Conservation (phyloP, 495 filamentous ascomycete genomes). For the Podospora pseudoanserina region DNA sequence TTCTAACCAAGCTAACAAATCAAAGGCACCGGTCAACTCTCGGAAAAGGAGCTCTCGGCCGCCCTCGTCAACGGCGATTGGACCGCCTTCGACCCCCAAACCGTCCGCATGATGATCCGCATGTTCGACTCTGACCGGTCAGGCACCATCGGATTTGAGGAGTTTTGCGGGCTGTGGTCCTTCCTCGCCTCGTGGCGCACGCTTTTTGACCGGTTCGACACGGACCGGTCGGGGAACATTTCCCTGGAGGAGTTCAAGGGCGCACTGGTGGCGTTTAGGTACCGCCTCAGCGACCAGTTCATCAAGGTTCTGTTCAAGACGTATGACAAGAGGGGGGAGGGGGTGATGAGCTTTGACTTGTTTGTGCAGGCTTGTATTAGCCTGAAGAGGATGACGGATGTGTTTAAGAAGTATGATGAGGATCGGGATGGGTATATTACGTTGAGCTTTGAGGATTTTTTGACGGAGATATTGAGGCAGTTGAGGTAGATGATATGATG, state of each 20-base stretch:
- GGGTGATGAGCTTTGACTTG: conserved; percentile 88
- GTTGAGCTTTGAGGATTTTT: conserved; percentile 75
- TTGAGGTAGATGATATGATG: conserved; percentile 32
- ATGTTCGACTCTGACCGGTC: conserved; percentile 94
- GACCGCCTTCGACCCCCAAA: conserved; percentile 91
- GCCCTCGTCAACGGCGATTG: conserved; percentile 97
- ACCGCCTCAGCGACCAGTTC: conserved; percentile 79
- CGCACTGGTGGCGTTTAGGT: conserved; percentile 90
- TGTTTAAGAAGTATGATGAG: conserved; percentile 98
- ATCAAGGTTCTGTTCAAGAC: conserved; percentile 72
- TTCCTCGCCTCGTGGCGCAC: conserved; percentile 92
- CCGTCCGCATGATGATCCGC: conserved; percentile 96
- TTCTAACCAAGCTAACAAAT: conserved; percentile 19
- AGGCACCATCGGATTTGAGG: conserved; percentile 87
- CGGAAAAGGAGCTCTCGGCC: conserved; percentile 80
- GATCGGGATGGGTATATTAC: conserved; percentile 92
- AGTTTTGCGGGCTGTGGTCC: conserved; percentile 93
- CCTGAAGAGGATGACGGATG: conserved; percentile 96
- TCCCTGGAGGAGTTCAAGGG: conserved; percentile 82
- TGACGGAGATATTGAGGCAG: conserved; percentile 59
- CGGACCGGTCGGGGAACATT: conserved; percentile 82
- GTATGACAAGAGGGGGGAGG: conserved; percentile 56
- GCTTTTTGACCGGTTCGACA: conserved; percentile 94
- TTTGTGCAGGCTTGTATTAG: conserved; percentile 97
- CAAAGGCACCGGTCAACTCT: conserved; percentile 73